These are phyloP conservation scores for Sonneratia caseolaris DNA, from an alignment of 345 rosid species.

Conservation along the genomic window DNA sequence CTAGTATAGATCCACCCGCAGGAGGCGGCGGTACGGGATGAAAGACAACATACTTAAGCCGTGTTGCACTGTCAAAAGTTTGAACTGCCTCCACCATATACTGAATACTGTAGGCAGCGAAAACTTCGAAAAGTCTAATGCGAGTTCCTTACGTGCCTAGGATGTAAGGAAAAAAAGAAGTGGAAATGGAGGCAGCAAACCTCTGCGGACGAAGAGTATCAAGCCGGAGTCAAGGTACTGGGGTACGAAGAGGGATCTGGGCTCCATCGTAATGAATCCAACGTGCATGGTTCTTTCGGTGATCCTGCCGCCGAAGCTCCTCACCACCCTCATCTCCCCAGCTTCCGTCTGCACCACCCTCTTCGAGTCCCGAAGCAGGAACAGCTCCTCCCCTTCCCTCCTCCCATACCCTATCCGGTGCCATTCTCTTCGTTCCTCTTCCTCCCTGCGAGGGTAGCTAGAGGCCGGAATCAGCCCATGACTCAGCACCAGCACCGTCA, in stretches of 20 bases:
- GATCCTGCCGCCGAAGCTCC: constrained; percentile 30
- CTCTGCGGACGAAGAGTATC: constrained; percentile 59
- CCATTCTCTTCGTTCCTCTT: constrained; percentile 5
- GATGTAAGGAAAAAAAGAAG: background rate
- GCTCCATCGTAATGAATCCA: constrained; percentile 86
- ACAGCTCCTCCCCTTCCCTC: constrained; percentile 19
- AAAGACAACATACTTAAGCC: too few relatives aligned
- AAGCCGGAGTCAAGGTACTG: constrained; percentile 69
- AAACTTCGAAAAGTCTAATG: too few relatives aligned
- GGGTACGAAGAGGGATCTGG: constrained; percentile 63
- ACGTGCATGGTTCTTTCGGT: constrained; percentile 53
- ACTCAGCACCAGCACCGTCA: background rate
- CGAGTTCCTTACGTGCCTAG: too few relatives aligned
- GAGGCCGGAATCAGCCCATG: background rate
- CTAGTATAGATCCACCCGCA: too few relatives aligned
- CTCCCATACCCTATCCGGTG: background rate
- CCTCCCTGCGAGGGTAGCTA: background rate
- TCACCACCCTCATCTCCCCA: constrained; percentile 57
- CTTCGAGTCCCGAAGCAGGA: constrained; percentile 46
- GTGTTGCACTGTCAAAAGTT: too few relatives aligned
- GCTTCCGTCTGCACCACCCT: constrained; percentile 64
- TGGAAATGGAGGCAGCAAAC: constrained; percentile 12
- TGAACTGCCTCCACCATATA: too few relatives aligned
- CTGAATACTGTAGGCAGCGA: too few relatives aligned
- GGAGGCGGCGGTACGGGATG: too few relatives aligned